Evolutionary conservation across 2,329 filamentous ascomycete genomes (phyloP).

Genomic region (Paraconiothyrium brasiliense): DNA sequence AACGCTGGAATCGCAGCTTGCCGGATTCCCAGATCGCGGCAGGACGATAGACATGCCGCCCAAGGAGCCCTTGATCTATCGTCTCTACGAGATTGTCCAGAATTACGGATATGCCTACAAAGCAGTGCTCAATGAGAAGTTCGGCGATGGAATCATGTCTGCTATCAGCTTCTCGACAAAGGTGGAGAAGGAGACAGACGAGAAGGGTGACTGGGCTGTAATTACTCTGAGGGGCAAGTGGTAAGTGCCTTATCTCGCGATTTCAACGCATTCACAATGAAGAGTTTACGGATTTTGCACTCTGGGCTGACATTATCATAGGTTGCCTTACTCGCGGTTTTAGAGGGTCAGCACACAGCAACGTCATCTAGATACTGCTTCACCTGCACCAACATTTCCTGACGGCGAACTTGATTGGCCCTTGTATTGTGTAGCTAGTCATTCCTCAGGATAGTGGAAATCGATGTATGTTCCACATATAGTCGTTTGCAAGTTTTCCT

Average conservation of each 20-base stretch:
- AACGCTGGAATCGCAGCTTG: constrained; percentile 69
- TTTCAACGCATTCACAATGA: background rate
- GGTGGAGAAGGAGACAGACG: constrained; percentile 92
- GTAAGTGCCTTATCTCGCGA: constrained; percentile 59
- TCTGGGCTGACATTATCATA: constrained; percentile 31
- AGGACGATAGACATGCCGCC: constrained; percentile 83
- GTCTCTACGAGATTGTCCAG: constrained; percentile 92
- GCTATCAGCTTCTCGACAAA: constrained; percentile 91
- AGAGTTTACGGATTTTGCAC: constrained; percentile 13
- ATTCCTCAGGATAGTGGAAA: too few species aligned
- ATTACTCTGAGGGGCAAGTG: constrained; percentile 87
- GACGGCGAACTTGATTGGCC: too few species aligned
- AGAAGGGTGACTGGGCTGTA: constrained; percentile 83
- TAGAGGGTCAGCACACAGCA: constrained; percentile 27
- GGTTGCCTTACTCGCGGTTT: constrained; percentile 61
- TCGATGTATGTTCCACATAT: too few species aligned
- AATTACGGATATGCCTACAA: constrained; percentile 98
- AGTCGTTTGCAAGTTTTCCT: too few species aligned
- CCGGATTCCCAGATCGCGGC: constrained; percentile 82
- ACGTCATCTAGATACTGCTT: background rate
- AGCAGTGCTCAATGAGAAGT: constrained; percentile 93
- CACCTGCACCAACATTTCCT: background rate
- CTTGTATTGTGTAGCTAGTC: too few species aligned
- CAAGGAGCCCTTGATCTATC: constrained; percentile 86
- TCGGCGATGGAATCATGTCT: constrained; percentile 86